phyloP scores from a whole-genome alignment of 768 basidiomycete genomes.

The Mycena haematopus region DNA sequence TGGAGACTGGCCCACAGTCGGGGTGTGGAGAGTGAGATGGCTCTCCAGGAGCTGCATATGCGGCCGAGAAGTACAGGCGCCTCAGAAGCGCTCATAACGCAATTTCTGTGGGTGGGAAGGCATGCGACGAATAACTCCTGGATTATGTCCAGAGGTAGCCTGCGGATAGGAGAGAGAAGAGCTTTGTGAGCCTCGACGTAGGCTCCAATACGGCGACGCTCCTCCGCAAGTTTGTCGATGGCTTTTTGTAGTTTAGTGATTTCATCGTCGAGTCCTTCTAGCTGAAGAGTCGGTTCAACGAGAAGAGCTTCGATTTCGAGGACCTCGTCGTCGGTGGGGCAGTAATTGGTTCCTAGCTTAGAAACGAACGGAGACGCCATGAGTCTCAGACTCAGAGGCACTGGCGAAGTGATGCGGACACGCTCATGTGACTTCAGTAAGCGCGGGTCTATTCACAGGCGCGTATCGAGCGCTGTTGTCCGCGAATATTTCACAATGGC shows the following conservation, averaged over 20 bases:
- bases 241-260: background rate
- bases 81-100: slow-evolving; percentile 5
- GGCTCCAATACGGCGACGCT: background rate
- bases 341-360: slow-evolving; percentile 11
- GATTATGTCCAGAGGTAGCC: slow-evolving; percentile 6
- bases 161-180: background rate
- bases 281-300: background rate
- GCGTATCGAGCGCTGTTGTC: too few species aligned
- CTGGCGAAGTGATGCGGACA: background rate
- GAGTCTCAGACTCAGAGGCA: background rate
- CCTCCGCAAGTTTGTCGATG: background rate
- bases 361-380: slow-evolving; percentile 8
- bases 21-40: slow-evolving; percentile 13
- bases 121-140: slow-evolving; percentile 17
- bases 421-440: background rate
- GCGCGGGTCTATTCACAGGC: background rate
- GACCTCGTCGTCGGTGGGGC: slow-evolving; percentile 6
- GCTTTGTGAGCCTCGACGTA: slow-evolving; percentile 5
- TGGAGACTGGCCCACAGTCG: slow-evolving; percentile 12
- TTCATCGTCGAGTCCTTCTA: slow-evolving; percentile 1
- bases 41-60: slow-evolving; percentile 22
- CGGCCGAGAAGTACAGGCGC: slow-evolving; percentile 22
- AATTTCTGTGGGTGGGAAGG: slow-evolving; percentile 13
- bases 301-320: slow-evolving; percentile 1
- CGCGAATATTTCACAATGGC: too few species aligned